Base-by-base conservation (phyloP, 1,284 basidiomycete genomes). In the Hortiboletus rubellus region DNA sequence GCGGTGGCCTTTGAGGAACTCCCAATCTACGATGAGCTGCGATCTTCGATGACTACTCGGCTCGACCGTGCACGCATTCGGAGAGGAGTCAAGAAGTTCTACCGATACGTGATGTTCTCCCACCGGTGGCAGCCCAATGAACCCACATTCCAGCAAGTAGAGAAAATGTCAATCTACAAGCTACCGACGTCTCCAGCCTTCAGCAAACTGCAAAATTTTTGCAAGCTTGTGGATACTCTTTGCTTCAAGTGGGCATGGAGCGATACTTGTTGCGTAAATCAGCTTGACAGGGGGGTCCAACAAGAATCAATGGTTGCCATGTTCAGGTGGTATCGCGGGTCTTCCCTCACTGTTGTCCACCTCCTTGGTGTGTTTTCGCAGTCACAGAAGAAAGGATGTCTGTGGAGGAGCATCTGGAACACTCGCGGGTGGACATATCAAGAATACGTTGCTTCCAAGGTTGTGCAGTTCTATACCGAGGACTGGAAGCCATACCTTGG, bases 401-500 rank as follows among this genome's bases (percentile, higher is more conserved):
- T 41, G 5, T 12, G 18, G 40, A 22, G 8, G 18, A 41, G 40
- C 18, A 41, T 41, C 40, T 41, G 40, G 40, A 60, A 59, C 17
- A 46, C 46, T 10, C 49, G 57, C 15, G 57, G 36, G 17, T 59
- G 57, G 57, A 59, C 61, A 37, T 60, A 59, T 8, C 59, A 62
- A 31, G 59, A 62, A 33, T 60, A 62, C 8, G 11, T 60, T 9
- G 56, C 60, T 5, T 27, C 52, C 11, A 10, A 45, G 15, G 3
- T 15, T 1, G 40, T 59, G 17, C 59, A 33, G 11, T 63, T 61
- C 42, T 63, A 57, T 7, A 61, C 62, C 0, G 45, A 61, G 17
- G 60, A 61, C 27, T 61, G 63, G 60, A 38, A 59, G 14, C 63
- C 47, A 4, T 64, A 64, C 30, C 50, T 64, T 8, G 62, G 45